A percentile compares a stretch with the other conserved stretches of the same genome.
Evolutionary conservation across 192 early-diverging fungal genomes (phyloP).

Genomic region (Entomortierella parvispora): DNA sequence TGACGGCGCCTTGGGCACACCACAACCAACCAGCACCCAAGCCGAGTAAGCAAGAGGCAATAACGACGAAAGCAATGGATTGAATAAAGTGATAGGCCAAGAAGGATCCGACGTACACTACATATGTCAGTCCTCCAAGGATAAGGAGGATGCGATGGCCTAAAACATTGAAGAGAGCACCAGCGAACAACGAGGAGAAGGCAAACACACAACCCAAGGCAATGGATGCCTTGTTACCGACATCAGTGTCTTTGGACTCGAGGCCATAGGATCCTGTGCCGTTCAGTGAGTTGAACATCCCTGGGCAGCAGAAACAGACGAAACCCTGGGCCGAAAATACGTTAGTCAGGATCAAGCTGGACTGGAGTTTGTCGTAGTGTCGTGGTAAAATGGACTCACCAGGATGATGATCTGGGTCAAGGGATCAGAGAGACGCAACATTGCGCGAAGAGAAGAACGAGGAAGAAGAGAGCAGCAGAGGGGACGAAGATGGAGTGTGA

Average conservation of each 20-base stretch:
- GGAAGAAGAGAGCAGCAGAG: too few species aligned
- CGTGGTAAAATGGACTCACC: too few species aligned
- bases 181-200: slow-evolving; percentile 74
- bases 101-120: slow-evolving; percentile 78
- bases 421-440: too few species aligned
- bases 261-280: too few species aligned
- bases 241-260: slow-evolving; percentile 34
- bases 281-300: slow-evolving; percentile 71
- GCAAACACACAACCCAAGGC: slow-evolving; percentile 78
- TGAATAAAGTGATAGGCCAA: slow-evolving; percentile 65
- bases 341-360: slow-evolving; percentile 2
- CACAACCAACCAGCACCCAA: slow-evolving; percentile 72
- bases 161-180: slow-evolving; percentile 75
- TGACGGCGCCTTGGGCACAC: slow-evolving; percentile 80
- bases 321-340: slow-evolving; percentile 47
- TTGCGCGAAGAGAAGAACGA: slow-evolving; percentile 7
- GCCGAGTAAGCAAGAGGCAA: slow-evolving; percentile 77
- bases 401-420: too few species aligned
- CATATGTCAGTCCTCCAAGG: slow-evolving; percentile 71
- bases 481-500: too few species aligned
- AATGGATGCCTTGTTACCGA: slow-evolving; percentile 73
- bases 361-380: too few species aligned
- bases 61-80: slow-evolving; percentile 64
- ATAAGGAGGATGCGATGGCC: slow-evolving; percentile 71
- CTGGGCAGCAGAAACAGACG: too few species aligned